These are phyloP conservation scores for Collariella sp. DNA, from an alignment of 495 filamentous ascomycete species.

Conservation along the genomic window DNA sequence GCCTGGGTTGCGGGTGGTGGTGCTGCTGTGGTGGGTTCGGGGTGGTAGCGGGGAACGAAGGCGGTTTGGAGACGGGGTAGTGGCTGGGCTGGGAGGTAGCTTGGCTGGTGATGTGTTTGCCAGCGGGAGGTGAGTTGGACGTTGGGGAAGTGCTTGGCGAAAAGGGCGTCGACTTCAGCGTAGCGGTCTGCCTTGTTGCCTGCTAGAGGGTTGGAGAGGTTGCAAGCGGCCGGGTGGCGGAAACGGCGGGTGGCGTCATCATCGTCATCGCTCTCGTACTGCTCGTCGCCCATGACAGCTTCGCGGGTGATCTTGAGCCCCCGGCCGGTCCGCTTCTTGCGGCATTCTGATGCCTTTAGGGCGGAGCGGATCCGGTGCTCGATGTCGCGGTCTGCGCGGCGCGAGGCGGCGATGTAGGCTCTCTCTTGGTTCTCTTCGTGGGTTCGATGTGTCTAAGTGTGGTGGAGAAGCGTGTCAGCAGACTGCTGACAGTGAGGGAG, in stretches of 20 bases:
- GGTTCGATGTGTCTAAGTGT: slow-evolving; percentile 50
- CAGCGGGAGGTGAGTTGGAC: slow-evolving; percentile 10
- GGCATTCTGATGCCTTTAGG: slow-evolving; percentile 76
- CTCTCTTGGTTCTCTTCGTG: slow-evolving; percentile 85
- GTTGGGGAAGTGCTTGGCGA: slow-evolving; percentile 34
- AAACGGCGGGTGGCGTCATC: slow-evolving; percentile 50
- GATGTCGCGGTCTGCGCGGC: slow-evolving; percentile 77
- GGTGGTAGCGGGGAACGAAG: slow-evolving; percentile 10
- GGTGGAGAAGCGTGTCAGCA: not conserved
- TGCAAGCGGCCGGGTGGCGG: slow-evolving; percentile 45
- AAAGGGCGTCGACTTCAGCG: slow-evolving; percentile 40
- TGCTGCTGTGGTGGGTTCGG: not conserved
- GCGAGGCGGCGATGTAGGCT: slow-evolving; percentile 92
- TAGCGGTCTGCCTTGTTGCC: slow-evolving; percentile 40
- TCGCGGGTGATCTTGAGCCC: slow-evolving; percentile 75
- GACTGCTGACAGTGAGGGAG: not conserved
- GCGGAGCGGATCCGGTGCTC: slow-evolving; percentile 89
- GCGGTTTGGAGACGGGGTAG: not conserved
- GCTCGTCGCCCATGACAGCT: slow-evolving; percentile 86
- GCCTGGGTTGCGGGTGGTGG: not conserved
- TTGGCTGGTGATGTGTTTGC: slow-evolving; percentile 8
- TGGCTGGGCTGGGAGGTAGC: not conserved
- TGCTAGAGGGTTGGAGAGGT: slow-evolving; percentile 38
- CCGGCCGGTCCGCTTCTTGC: slow-evolving; percentile 81
- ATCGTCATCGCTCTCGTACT: slow-evolving; percentile 90